A percentile compares a stretch with the other conserved stretches of the same genome.
phyloP scores from a whole-genome alignment of 2,329 filamentous ascomycete genomes.

The Diaporthe aspalathi region DNA sequence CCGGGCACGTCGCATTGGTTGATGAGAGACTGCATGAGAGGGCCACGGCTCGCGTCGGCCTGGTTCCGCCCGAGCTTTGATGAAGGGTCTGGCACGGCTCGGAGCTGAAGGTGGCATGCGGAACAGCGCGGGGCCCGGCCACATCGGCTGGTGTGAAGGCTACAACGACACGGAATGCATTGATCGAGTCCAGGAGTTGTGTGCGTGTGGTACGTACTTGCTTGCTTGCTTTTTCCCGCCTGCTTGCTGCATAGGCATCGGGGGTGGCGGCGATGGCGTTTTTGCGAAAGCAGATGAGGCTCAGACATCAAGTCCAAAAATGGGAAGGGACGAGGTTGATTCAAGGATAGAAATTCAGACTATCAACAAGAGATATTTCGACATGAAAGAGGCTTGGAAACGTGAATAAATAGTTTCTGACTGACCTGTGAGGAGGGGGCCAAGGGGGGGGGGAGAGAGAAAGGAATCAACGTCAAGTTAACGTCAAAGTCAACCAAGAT shows the following conservation, averaged over 20 bases:
- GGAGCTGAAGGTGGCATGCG: not conserved
- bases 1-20: not conserved
- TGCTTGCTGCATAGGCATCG: conserved; percentile 13
- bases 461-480: too few relatives aligned
- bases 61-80: conserved; percentile 7
- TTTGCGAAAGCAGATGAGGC: conserved; percentile 11
- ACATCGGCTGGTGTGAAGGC: not conserved
- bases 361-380: conserved; percentile 10
- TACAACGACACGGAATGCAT: conserved; percentile 27
- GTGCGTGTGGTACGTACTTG: not conserved
- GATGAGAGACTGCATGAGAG: not conserved
- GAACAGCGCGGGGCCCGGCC: not conserved
- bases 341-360: conserved; percentile 10
- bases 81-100: conserved; percentile 12
- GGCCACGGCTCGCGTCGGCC: conserved; percentile 1
- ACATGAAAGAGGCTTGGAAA: not conserved
- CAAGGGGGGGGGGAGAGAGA: too few relatives aligned
- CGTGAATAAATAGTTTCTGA: not conserved
- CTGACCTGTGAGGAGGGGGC: too few relatives aligned
- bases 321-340: conserved; percentile 9
- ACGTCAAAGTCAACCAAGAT: conserved; percentile 1
- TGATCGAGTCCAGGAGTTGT: conserved; percentile 6
- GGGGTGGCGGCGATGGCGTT: conserved; percentile 14
- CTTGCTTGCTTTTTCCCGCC: not conserved
- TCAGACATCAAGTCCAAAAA: conserved; percentile 27